Base-by-base conservation (phyloP, 2,329 filamentous ascomycete species). In the Septoria petroselini region DNA sequence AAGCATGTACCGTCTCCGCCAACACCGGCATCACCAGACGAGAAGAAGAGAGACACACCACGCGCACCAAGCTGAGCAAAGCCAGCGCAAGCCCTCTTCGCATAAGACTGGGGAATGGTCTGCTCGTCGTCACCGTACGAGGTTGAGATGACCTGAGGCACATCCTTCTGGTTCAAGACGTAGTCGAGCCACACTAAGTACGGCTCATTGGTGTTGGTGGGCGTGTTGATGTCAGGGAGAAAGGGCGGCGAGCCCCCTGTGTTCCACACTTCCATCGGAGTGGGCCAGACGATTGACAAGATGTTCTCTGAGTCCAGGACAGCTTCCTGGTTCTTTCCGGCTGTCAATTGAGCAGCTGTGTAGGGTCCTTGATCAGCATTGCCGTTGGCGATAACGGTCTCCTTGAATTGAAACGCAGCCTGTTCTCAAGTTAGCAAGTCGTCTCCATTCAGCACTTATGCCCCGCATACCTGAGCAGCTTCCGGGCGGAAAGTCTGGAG, bases 41-140 rank as follows among this genome's bases (percentile, higher is more conserved):
- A 76, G 54, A 82, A 81, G 19, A 86, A 68, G 12, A 86, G 72
- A 0, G 79, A 79, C 2, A 83, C 77, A 17, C 84, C 84, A 38
- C 83, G 79, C 1, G 80, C 77, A 14, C 82, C 83, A 29, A 86
- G 78, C 59, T 84, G 76, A 41, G 77, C 79, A 60, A 85, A 83
- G 57, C 81, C 71, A 55, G 41, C 19, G 71, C 84, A 86, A 12
- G 84, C 80, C 41, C 76, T 75, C 41, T 72, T 71, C 14, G 80
- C 79, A 61, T 85, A 87, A 8, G 76, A 75, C 2, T 70, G 61
- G 0, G 83, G 83, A 0, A 86, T 71, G 3, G 74, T 77, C 63
- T 85, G 79, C 66, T 87, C 84, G 44, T 80, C 76, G 53, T 86
- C 82, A 42, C 81, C 82, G 64, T 86, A 87, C 0, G 81, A 84